Conservation (phyloP, 2,329 filamentous ascomycete species). For the Aspergillus sp. region DNA sequence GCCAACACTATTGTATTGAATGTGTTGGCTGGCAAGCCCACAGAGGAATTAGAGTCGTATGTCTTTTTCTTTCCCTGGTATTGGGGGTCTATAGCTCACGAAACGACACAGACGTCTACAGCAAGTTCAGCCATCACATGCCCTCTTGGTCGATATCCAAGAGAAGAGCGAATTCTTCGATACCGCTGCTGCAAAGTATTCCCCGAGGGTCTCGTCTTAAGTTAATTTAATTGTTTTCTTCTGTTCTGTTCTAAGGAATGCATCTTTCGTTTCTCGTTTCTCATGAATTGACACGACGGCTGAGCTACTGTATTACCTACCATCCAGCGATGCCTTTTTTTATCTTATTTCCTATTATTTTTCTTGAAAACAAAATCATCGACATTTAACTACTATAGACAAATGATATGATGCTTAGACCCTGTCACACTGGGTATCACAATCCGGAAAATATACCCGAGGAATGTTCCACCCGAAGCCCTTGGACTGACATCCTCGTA, state of each 20-base stretch:
- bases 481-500: no score
- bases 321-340: no score
- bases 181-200: constrained; percentile 79
- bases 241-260: constrained; percentile 7
- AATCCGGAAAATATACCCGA: no score
- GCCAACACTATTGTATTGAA: constrained; percentile 80
- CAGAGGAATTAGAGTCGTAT: constrained; percentile 58
- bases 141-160: constrained; percentile 66
- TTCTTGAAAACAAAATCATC: background rate
- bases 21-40: constrained; percentile 69
- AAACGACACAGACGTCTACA: constrained; percentile 30
- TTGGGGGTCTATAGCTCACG: constrained; percentile 13
- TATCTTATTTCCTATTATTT: constrained; percentile 3
- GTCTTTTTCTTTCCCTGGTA: constrained; percentile 21
- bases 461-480: no score
- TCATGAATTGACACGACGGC: constrained; percentile 16
- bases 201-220: constrained; percentile 62
- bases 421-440: no score
- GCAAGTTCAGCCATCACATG: constrained; percentile 61
- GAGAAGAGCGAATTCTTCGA: constrained; percentile 89
- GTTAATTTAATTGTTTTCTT: constrained; percentile 5
- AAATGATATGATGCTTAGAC: no score
- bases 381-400: background rate
- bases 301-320: constrained; percentile 2
- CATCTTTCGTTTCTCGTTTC: background rate